Evolutionary conservation across 2,329 filamentous ascomycete genomes (phyloP), one percentile per base, ranked within the genome.

Genomic region (Trichothecium sympodiale): DNA sequence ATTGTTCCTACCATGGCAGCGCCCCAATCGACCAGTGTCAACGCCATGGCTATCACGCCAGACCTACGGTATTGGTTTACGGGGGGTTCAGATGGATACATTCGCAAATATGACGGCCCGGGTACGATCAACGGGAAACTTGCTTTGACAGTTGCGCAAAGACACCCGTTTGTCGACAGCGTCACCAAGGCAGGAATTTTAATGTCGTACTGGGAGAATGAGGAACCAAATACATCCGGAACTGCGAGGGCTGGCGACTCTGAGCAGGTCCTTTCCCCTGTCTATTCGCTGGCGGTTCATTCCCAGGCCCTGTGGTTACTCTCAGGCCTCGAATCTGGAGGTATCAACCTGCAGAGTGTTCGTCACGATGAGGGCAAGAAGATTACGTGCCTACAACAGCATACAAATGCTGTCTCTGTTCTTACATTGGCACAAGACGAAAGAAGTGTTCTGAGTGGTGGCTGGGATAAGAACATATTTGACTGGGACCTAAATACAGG

Each of bases 181-280:
- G 91, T 98, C 30, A 85, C 86, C 38, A 98, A 98, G 59, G 88
- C 89, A 3, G 91, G 88, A 2, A 84, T 94, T 5, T 63, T 96
- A 34, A 80, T 95, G 72, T 94, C 84, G 35, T 98, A 98, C 57
- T 98, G 91, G 91, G 91, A 95, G 57, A 98, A 96, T 50, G 88
- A 95, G 55, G 89, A 98, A 53, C 74, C 77, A 3, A 45, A 60
- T 3, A 53, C 51, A 1, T 55, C 60, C 0, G 56, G 59, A 4
- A 25, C 20, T 10, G 10, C 20, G 10, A 25, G 20, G 10, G 57
- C 61, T 26, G 56, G 64, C 12, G 63, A 65, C 10, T 63, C 81
- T 33, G 80, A 84, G 3, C 62, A 74, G 17, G 61, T 72, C 5
- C 60, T 89, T n/a, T 94, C 86, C 8, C 87, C 91, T 0, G 89